Percentiles rank a stretch among this genome's conserved stretches.
Conservation (phyloP, 2,329 filamentous ascomycete genomes). For the Whalleya microplaca region DNA sequence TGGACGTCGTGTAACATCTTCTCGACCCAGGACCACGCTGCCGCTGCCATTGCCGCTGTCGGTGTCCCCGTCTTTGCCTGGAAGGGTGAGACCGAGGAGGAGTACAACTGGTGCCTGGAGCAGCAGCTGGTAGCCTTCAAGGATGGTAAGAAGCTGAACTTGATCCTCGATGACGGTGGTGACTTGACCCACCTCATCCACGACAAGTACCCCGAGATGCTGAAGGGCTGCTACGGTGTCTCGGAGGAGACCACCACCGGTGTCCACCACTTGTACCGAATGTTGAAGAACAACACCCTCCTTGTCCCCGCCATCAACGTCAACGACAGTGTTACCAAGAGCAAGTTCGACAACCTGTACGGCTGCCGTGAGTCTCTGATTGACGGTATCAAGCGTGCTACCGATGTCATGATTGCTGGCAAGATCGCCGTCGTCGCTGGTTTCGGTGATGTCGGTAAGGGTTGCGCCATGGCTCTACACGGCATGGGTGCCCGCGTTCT, state of each 20-base stretch:
- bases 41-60: conserved; percentile 91
- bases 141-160: conserved; percentile 93
- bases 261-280: conserved; percentile 98
- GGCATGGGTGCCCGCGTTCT: conserved; percentile 97
- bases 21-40: conserved; percentile 98
- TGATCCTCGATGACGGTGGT: conserved; percentile 98
- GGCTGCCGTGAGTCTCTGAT: conserved; percentile 98
- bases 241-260: conserved; percentile 99
- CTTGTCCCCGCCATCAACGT: conserved; percentile 97
- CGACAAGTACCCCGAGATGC: conserved; percentile 97
- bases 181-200: conserved; percentile 96
- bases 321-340: conserved; percentile 99
- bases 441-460: conserved; percentile 99
- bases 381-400: conserved; percentile 99
- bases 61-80: conserved; percentile 85
- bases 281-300: conserved; percentile 89
- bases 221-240: conserved; percentile 97
- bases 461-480: conserved; percentile 92
- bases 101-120: conserved; percentile 99
- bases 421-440: conserved; percentile 98
- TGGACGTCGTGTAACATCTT: conserved; percentile 99
- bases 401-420: conserved; percentile 99
- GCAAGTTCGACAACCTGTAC: conserved; percentile 99
- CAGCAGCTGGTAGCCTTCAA: conserved; percentile 98
- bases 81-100: conserved; percentile 96